phyloP scores from a whole-genome alignment of 352 stramenopile genomes.

The Globisporangium alternatum region DNA sequence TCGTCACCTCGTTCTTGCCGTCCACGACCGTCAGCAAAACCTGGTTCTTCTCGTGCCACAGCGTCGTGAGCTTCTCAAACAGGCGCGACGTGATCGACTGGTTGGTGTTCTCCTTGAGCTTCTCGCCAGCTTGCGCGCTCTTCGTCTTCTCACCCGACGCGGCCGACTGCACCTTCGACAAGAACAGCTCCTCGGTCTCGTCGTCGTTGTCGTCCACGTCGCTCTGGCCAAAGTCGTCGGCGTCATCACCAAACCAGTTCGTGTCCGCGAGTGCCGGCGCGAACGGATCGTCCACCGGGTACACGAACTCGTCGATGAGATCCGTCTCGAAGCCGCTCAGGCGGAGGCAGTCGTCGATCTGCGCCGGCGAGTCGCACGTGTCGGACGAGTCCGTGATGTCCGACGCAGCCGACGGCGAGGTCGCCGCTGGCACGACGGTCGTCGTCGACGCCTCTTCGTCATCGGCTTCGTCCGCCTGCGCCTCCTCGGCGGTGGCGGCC shows the following conservation, averaged over 20 bases:
- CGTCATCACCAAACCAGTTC: slow-evolving; percentile 62
- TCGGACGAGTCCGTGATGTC: slow-evolving; percentile 66
- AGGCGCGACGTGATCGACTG: slow-evolving; percentile 61
- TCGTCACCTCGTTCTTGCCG: slow-evolving; percentile 66
- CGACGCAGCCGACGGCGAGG: slow-evolving; percentile 64
- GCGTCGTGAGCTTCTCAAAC: slow-evolving; percentile 73
- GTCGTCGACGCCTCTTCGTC: slow-evolving; percentile 18
- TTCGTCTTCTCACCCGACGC: not conserved
- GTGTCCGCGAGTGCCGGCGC: slow-evolving; percentile 48
- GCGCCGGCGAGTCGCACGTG: slow-evolving; percentile 50
- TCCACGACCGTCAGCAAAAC: slow-evolving; percentile 73
- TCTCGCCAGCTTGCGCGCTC: not conserved
- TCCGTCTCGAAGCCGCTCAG: slow-evolving; percentile 56
- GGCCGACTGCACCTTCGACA: slow-evolving; percentile 22
- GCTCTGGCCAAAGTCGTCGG: slow-evolving; percentile 55
- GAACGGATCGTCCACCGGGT: slow-evolving; percentile 78
- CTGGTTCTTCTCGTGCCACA: slow-evolving; percentile 87
- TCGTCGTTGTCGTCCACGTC: slow-evolving; percentile 54
- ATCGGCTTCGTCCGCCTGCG: slow-evolving; percentile 34
- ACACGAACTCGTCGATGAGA: slow-evolving; percentile 80
- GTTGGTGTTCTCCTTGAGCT: slow-evolving; percentile 9
- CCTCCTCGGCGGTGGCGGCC: slow-evolving; percentile 22
- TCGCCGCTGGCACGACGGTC: slow-evolving; percentile 21
- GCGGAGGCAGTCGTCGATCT: slow-evolving; percentile 40
- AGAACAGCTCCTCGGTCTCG: slow-evolving; percentile 18